phyloP scores from a whole-genome alignment of 768 basidiomycete species.

The Rhizopogon roseolus region DNA sequence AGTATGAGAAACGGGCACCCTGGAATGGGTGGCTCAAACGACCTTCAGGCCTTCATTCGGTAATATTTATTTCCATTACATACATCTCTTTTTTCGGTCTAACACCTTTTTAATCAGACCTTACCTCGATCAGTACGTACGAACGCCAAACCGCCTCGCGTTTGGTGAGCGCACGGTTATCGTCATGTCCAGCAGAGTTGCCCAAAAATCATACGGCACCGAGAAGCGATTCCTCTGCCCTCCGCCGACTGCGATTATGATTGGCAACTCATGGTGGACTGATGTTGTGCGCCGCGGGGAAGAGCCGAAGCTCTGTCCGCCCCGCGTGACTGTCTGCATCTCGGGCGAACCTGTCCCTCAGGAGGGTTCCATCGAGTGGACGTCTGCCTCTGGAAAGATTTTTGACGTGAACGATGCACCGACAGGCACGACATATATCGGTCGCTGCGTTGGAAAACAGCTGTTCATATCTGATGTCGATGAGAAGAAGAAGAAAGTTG shows the following conservation, averaged over 20 bases:
- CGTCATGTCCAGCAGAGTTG: conserved; percentile 97
- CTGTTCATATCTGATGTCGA: conserved; percentile 94
- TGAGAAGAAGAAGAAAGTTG: conserved; percentile 93
- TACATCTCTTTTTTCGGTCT: conserved; percentile 10
- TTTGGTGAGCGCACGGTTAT: conserved; percentile 93
- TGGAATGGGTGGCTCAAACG: conserved; percentile 58
- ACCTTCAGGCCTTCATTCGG: conserved; percentile 81
- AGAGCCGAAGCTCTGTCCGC: conserved; percentile 69
- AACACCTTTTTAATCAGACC: conserved; percentile 41
- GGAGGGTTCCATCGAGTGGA: conserved; percentile 87
- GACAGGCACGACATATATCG: conserved; percentile 82
- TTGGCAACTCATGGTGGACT: conserved; percentile 94
- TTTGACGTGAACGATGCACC: conserved; percentile 80
- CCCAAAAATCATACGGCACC: conserved; percentile 95
- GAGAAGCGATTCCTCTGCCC: conserved; percentile 95
- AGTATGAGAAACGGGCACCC: conserved; percentile 59
- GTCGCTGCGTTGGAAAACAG: conserved; percentile 90
- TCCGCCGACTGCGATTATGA: conserved; percentile 90
- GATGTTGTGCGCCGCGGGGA: conserved; percentile 72
- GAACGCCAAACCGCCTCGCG: conserved; percentile 78
- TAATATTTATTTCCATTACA: conserved; percentile 27
- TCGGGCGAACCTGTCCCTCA: conserved; percentile 86
- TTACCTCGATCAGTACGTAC: conserved; percentile 81
- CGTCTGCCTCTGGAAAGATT: conserved; percentile 74
- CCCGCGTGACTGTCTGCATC: conserved; percentile 84